phyloP scores from a whole-genome alignment of 139 green algal genomes.

The Monoraphidium neglectum region DNA sequence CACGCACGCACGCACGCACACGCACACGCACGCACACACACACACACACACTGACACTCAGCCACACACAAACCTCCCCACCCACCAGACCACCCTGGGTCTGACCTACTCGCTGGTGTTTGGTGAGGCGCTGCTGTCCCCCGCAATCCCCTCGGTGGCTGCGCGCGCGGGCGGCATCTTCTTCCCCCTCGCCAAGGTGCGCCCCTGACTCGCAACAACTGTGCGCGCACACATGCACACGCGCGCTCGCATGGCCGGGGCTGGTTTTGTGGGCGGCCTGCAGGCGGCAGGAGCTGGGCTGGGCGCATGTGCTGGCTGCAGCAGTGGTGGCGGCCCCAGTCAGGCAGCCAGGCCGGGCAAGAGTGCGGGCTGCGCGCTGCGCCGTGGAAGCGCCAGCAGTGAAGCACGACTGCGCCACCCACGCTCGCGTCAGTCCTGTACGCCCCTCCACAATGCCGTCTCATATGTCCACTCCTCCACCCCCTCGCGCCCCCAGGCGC shows the following conservation, averaged over 20 bases:
- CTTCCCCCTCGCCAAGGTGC: constrained; percentile 93
- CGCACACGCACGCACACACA: too few species aligned
- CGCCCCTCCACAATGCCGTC: too few species aligned
- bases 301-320: background rate
- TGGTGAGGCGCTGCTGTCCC: constrained; percentile 95
- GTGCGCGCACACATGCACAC: too few species aligned
- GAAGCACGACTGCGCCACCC: background rate
- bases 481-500: constrained; percentile 45
- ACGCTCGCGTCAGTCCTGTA: background rate
- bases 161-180: constrained; percentile 95
- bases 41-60: too few species aligned
- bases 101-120: constrained; percentile 96
- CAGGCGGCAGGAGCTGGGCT: background rate
- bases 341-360: too few species aligned
- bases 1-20: too few species aligned
- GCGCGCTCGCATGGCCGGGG: too few species aligned
- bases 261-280: background rate
- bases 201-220: background rate
- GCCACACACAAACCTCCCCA: too few species aligned
- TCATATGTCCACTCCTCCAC: too few species aligned
- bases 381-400: background rate
- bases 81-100: constrained; percentile 96
- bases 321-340: background rate
- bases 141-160: constrained; percentile 96
- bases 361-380: too few species aligned